Conservation (phyloP, 352 stramenopile species). For the Pythium insidiosum region DNA sequence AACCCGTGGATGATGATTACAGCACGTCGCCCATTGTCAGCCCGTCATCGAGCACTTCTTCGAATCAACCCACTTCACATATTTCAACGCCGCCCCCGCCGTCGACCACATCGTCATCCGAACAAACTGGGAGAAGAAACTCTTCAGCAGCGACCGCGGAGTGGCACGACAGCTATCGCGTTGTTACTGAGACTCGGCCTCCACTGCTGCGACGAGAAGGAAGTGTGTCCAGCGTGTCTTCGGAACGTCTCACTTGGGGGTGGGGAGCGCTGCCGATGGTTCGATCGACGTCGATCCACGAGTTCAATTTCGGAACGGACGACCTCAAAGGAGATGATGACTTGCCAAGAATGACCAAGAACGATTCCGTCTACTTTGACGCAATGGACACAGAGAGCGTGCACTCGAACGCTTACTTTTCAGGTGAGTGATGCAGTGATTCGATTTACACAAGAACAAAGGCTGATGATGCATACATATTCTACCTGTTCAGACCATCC, state of each 20-base stretch:
- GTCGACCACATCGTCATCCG: no score
- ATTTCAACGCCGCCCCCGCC: no score
- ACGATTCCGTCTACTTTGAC: constrained; percentile 72
- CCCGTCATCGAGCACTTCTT: constrained; percentile 7
- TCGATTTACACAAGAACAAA: no score
- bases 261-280: constrained; percentile 44
- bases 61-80: no score
- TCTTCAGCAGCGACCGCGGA: background rate
- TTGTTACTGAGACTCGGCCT: constrained; percentile 8
- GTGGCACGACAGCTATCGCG: background rate
- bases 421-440: constrained; percentile 3
- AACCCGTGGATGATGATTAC: constrained; percentile 57
- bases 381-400: constrained; percentile 41
- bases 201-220: constrained; percentile 4
- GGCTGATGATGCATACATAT: no score
- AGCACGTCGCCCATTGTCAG: constrained; percentile 50
- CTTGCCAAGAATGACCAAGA: constrained; percentile 49
- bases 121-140: no score
- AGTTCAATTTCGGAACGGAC: constrained; percentile 5
- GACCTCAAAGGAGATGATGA: constrained; percentile 17
- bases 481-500: constrained; percentile 24
- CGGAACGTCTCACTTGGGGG: constrained; percentile 43
- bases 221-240: constrained; percentile 2
- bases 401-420: constrained; percentile 5
- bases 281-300: constrained; percentile 5